Percentiles rank a stretch among this genome's conserved stretches.
phyloP scores from a whole-genome alignment of 1,284 basidiomycete species.

The Thecaphora frezii region DNA sequence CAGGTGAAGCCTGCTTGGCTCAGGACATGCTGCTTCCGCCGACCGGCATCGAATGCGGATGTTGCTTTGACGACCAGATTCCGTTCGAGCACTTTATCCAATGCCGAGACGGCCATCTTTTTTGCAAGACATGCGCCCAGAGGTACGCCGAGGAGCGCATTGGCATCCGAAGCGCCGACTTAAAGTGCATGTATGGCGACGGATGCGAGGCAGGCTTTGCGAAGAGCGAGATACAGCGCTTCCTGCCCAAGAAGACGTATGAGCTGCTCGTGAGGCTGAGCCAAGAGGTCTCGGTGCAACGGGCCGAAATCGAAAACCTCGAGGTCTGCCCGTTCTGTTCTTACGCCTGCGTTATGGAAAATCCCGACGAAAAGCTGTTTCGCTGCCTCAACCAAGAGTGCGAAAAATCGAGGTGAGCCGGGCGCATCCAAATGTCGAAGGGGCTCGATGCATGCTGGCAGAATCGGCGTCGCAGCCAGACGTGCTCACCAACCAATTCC shows the following conservation, averaged over 20 bases:
- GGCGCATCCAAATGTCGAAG: too few relatives aligned
- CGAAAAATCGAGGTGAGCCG: slow-evolving; percentile 7
- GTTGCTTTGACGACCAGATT: slow-evolving; percentile 39
- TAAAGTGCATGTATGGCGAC: slow-evolving; percentile 45
- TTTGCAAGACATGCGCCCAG: slow-evolving; percentile 69
- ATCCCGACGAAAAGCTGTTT: slow-evolving; percentile 39
- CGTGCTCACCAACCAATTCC: too few relatives aligned
- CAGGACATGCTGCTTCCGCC: neutral
- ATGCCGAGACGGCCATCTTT: slow-evolving; percentile 77
- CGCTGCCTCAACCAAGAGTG: slow-evolving; percentile 38
- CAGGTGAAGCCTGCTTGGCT: neutral
- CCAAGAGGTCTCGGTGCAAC: slow-evolving; percentile 43
- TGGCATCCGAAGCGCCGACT: slow-evolving; percentile 38
- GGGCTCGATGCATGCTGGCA: too few relatives aligned
- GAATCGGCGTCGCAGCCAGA: too few relatives aligned
- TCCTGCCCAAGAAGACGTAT: slow-evolving; percentile 29
- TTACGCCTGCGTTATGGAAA: slow-evolving; percentile 45
- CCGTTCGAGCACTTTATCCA: slow-evolving; percentile 69
- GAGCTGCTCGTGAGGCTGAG: slow-evolving; percentile 41
- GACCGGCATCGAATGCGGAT: slow-evolving; percentile 43
- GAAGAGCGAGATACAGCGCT: slow-evolving; percentile 21
- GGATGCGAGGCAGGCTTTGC: slow-evolving; percentile 39
- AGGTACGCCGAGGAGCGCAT: slow-evolving; percentile 59
- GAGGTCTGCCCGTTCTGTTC: slow-evolving; percentile 48
- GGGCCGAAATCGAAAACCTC: slow-evolving; percentile 34